Conservation (phyloP, 805 yeast species). For the Myxozyma neotropica region DNA sequence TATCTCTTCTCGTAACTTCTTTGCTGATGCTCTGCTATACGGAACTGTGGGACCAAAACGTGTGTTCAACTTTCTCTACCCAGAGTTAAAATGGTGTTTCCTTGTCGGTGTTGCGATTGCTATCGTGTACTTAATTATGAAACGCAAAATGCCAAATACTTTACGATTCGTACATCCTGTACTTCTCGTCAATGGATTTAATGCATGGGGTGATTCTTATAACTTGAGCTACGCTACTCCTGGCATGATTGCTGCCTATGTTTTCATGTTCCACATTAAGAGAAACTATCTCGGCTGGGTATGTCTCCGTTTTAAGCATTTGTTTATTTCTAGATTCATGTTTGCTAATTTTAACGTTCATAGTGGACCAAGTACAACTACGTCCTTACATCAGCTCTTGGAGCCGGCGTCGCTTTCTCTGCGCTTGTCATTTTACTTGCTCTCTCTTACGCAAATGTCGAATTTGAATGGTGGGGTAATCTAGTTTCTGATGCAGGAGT, state of each 20-base stretch:
- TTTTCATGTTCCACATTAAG: slow-evolving; percentile 59
- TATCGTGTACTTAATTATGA: slow-evolving; percentile 5
- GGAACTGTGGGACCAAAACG: slow-evolving; percentile 17
- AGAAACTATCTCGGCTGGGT: slow-evolving; percentile 61
- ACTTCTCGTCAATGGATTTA: slow-evolving; percentile 9
- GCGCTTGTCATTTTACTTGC: slow-evolving; percentile 59
- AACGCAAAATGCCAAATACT: background rate
- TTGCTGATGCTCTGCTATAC: slow-evolving; percentile 14
- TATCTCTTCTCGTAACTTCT: slow-evolving; percentile 10
- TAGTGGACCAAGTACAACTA: no score
- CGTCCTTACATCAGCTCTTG: slow-evolving; percentile 57
- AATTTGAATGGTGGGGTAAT: slow-evolving; percentile 68
- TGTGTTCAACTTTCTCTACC: slow-evolving; percentile 15
- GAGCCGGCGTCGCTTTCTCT: slow-evolving; percentile 66
- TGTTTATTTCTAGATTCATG: no score
- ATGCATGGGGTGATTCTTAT: slow-evolving; percentile 11
- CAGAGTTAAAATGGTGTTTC: slow-evolving; percentile 16
- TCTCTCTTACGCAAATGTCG: slow-evolving; percentile 48
- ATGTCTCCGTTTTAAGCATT: no score
- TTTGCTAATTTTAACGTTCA: no score
- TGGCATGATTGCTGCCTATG: slow-evolving; percentile 6
- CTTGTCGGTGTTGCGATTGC: slow-evolving; percentile 17
- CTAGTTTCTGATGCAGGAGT: slow-evolving; percentile 29
- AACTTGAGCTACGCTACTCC: slow-evolving; percentile 18
- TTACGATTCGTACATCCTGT: slow-evolving; percentile 15